phyloP scores from a whole-genome alignment of 176 grass and related monocot genomes.

The Echinochloa phyllopogon region DNA sequence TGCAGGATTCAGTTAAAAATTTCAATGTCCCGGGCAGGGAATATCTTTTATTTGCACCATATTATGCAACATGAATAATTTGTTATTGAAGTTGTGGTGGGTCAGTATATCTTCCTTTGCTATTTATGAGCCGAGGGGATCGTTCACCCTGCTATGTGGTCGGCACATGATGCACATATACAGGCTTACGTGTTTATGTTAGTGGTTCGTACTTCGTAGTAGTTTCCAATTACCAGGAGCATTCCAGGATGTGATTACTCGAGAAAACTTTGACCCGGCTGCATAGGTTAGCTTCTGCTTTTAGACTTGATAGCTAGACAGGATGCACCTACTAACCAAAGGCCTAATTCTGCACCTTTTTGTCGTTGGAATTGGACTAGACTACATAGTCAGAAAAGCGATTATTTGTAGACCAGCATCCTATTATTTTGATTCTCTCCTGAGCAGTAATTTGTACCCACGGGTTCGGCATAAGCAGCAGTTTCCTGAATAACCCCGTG shows the following conservation, averaged over 20 bases:
- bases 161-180: neutral
- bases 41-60: neutral
- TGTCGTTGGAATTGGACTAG: constrained; percentile 29
- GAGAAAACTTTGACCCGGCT: constrained; percentile 29
- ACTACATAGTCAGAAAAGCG: constrained; percentile 13
- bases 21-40: neutral
- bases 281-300: constrained; percentile 7
- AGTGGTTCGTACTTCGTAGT: neutral
- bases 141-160: neutral
- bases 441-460: neutral
- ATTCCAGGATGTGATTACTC: neutral
- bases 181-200: neutral
- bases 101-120: neutral
- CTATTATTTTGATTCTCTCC: neutral
- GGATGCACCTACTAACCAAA: neutral
- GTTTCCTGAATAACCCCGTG: constrained; percentile 6
- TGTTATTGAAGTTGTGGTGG: neutral
- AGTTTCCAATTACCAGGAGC: constrained; percentile 34
- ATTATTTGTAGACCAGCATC: constrained; percentile 23
- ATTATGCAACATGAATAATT: neutral
- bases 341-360: constrained; percentile 18
- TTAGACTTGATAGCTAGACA: constrained; percentile 14
- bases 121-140: too few relatives aligned
- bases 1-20: neutral
- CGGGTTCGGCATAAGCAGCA: constrained; percentile 2